phyloP scores from a whole-genome alignment of 345 rosid genomes.

The Brassica nigra region DNA sequence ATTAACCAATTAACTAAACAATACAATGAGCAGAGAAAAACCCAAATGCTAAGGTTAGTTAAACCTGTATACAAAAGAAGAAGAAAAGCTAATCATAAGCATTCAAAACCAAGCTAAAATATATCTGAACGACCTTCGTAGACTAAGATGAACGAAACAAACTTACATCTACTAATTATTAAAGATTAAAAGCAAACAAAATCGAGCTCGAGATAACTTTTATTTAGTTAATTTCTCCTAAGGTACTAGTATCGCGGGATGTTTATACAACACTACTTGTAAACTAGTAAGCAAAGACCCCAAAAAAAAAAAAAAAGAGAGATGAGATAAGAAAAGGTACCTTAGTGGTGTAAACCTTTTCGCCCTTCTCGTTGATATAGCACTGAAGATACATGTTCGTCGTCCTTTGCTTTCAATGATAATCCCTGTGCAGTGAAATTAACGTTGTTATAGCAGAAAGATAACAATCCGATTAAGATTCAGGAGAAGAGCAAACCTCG shows the following conservation, averaged over 20 bases:
- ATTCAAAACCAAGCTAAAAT: not conserved
- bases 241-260: not conserved
- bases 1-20: slow-evolving; percentile 1
- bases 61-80: not conserved
- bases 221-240: not conserved
- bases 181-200: not conserved
- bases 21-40: not conserved
- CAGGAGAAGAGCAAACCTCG: slow-evolving; percentile 9
- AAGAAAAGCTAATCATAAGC: not conserved
- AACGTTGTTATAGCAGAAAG: not conserved
- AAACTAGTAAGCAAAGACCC: not conserved
- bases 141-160: not conserved
- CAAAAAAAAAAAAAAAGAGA: not conserved
- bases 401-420: not conserved
- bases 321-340: slow-evolving; percentile 34
- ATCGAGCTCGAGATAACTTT: not conserved
- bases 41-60: not conserved
- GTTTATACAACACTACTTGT: not conserved
- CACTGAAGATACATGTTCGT: slow-evolving; percentile 67
- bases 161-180: not conserved
- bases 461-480: not conserved
- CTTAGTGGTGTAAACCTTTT: slow-evolving; percentile 83
- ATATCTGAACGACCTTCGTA: not conserved
- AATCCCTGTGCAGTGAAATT: not conserved
- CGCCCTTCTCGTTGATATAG: slow-evolving; percentile 80